Evolutionary conservation across 352 stramenopile species (phyloP).

Genomic region (Phytophthora cactorum): DNA sequence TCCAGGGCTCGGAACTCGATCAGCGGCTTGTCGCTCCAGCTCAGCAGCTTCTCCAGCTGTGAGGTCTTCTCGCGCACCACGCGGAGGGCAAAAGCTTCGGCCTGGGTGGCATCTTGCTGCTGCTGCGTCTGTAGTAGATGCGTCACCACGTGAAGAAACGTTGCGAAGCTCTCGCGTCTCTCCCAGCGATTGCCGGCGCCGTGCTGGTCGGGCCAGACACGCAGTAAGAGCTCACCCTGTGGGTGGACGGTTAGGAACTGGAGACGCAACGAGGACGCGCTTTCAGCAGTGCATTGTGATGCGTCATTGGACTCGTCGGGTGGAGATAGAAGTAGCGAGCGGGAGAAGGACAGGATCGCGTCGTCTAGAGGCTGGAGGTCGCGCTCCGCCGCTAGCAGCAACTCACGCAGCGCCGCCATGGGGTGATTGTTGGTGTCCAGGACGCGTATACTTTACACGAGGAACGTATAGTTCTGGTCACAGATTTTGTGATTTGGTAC

Average conservation of each 20-base stretch:
- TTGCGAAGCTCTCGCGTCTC: constrained; percentile 71
- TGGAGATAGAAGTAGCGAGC: constrained; percentile 19
- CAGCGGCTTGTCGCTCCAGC: constrained; percentile 86
- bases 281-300: constrained; percentile 8
- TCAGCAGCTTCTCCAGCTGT: constrained; percentile 73
- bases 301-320: neutral
- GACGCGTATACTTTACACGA: constrained; percentile 4
- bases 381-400: constrained; percentile 71
- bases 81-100: constrained; percentile 68
- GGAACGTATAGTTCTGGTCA: neutral
- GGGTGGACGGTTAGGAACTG: constrained; percentile 65
- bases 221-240: constrained; percentile 62
- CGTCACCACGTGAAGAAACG: constrained; percentile 65
- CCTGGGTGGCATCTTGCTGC: constrained; percentile 35
- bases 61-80: constrained; percentile 74
- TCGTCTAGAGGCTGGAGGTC: constrained; percentile 65
- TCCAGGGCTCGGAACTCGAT: constrained; percentile 78
- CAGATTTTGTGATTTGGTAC: constrained; percentile 2
- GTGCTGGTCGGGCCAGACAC: constrained; percentile 67
- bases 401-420: constrained; percentile 57
- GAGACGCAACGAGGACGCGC: constrained; percentile 14
- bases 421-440: constrained; percentile 13
- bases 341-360: constrained; percentile 49
- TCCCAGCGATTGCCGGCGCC: constrained; percentile 62
- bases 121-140: constrained; percentile 49